Percentiles rank a stretch among this genome's conserved stretches.
Evolutionary conservation across 805 yeast genomes (phyloP).

Genomic region (Cyberlindnera mycetangii): DNA sequence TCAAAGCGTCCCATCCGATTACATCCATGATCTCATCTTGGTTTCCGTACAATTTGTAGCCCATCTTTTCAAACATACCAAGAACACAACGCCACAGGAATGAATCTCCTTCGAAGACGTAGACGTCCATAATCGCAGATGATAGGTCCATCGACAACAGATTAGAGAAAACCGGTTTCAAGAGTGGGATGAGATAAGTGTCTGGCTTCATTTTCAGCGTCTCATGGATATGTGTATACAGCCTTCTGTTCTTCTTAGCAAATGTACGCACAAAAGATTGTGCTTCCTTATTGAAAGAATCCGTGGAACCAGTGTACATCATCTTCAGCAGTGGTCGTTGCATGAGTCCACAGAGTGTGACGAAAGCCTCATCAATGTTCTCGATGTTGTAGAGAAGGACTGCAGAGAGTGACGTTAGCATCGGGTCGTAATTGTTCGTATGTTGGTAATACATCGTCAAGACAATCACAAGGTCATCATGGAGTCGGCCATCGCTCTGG

Average conservation of each 20-base stretch:
- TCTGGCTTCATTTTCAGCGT: constrained; percentile 38
- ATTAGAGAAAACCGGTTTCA: constrained; percentile 44
- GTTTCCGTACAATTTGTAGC: constrained; percentile 50
- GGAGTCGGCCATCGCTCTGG: constrained; percentile 29
- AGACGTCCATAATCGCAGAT: constrained; percentile 53
- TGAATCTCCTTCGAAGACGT: constrained; percentile 59
- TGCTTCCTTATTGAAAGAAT: constrained; percentile 35
- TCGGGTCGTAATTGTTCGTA: constrained; percentile 32
- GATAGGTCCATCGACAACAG: constrained; percentile 45
- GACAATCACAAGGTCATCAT: constrained; percentile 33
- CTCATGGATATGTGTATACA: constrained; percentile 48
- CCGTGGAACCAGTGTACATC: constrained; percentile 30
- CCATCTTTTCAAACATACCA: constrained; percentile 48
- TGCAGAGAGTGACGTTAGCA: constrained; percentile 39
- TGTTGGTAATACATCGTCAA: constrained; percentile 32
- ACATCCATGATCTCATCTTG: constrained; percentile 42
- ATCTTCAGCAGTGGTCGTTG: constrained; percentile 33
- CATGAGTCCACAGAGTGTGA: constrained; percentile 38
- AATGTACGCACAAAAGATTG: constrained; percentile 48
- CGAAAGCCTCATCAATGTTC: constrained; percentile 36
- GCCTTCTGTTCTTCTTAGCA: constrained; percentile 39
- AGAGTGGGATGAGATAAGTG: constrained; percentile 41
- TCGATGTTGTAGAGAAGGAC: constrained; percentile 37
- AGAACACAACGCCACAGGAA: constrained; percentile 50
- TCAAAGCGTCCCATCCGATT: constrained; percentile 36